Evolutionary conservation across 202 grass and related monocot genomes (phyloP).

Genomic region (Digitaria exilis): DNA sequence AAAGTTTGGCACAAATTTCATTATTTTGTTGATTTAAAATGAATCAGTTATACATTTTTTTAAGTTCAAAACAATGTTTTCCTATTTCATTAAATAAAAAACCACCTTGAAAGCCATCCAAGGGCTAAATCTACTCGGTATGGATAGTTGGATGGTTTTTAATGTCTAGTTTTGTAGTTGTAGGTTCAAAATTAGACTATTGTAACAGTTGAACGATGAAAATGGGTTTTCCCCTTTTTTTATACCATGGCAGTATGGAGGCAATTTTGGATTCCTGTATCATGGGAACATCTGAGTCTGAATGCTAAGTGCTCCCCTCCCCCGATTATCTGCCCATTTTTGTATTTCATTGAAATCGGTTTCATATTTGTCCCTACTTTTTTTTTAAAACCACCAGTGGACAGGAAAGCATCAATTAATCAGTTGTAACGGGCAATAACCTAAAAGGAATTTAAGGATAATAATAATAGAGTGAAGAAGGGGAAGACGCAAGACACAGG

Average conservation of each 20-base stretch:
- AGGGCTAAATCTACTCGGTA: too few species aligned
- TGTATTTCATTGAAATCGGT: neutral
- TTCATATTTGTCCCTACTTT: neutral
- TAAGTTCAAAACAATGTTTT: too few species aligned
- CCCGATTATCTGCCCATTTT: neutral
- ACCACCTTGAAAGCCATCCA: too few species aligned
- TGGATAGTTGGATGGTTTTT: too few species aligned
- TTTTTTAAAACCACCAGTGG: neutral
- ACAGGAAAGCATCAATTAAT: neutral
- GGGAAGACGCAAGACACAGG: neutral
- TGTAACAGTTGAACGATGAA: too few species aligned
- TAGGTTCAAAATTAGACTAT: too few species aligned
- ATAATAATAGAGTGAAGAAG: neutral
- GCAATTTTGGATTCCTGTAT: neutral
- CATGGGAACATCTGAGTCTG: neutral
- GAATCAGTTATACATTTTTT: too few species aligned
- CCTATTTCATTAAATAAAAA: too few species aligned
- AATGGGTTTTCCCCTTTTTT: too few species aligned
- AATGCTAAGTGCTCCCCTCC: neutral
- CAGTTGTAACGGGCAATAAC: neutral
- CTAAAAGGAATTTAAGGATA: neutral
- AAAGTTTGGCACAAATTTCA: too few species aligned
- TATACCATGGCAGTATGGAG: neutral
- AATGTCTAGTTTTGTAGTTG: too few species aligned
- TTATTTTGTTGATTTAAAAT: too few species aligned